A percentile compares a stretch with the other conserved stretches of the same genome.
These are phyloP conservation scores for Penicillium argentinense DNA, from an alignment of 495 filamentous ascomycete species.

Conservation along the genomic window DNA sequence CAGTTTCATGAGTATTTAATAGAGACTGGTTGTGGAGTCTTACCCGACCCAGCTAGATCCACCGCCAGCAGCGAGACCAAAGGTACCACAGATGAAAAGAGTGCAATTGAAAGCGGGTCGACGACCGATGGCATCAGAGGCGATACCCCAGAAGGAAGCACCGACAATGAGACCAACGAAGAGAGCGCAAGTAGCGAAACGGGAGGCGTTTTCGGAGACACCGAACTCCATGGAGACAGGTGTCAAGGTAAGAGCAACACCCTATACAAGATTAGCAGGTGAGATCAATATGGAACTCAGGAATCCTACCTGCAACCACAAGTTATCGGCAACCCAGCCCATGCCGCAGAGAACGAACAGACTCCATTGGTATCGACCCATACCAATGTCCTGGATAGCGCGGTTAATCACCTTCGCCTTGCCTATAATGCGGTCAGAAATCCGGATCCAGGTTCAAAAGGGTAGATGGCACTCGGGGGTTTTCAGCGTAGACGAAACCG, in stretches of 20 bases:
- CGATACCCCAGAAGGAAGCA: constrained; percentile 52
- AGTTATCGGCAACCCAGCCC: constrained; percentile 66
- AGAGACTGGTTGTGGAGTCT: background rate
- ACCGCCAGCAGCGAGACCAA: constrained; percentile 47
- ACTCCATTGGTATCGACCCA: constrained; percentile 82
- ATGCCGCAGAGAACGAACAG: constrained; percentile 77
- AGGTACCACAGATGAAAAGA: constrained; percentile 27
- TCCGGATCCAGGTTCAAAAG: background rate
- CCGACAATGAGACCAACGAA: constrained; percentile 50
- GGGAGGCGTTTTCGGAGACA: constrained; percentile 36
- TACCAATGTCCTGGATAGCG: constrained; percentile 64
- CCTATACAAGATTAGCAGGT: constrained; percentile 26
- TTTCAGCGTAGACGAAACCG: background rate
- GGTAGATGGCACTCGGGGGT: constrained; percentile 12
- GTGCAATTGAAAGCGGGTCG: constrained; percentile 19
- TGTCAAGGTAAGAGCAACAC: constrained; percentile 48
- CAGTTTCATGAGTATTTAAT: background rate
- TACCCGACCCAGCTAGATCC: constrained; percentile 44
- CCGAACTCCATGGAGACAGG: constrained; percentile 46
- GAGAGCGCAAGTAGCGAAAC: constrained; percentile 46
- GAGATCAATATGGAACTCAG: background rate
- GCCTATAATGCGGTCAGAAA: constrained; percentile 13
- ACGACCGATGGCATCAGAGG: constrained; percentile 49
- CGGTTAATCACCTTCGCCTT: constrained; percentile 30
- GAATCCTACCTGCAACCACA: constrained; percentile 37